Evolutionary conservation across 345 rosid genomes (phyloP).

Genomic region (Laguncularia racemosa): DNA sequence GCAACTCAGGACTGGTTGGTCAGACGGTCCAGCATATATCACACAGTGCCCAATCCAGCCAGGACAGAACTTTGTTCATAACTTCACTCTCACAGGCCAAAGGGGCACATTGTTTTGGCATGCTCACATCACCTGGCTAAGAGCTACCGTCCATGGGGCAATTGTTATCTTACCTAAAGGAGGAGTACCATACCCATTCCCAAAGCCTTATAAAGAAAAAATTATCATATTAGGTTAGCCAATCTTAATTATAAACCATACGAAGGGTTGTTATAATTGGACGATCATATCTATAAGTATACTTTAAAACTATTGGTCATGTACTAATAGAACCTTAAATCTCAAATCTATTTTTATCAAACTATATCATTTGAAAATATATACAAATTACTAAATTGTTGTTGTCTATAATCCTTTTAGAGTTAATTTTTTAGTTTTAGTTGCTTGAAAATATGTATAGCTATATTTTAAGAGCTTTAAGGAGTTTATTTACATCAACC

Average conservation of each 20-base stretch:
- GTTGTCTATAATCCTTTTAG: too few species aligned
- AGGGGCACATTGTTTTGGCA: slow-evolving; percentile 79
- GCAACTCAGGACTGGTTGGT: slow-evolving; percentile 64
- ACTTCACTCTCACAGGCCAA: slow-evolving; percentile 63
- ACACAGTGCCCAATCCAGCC: slow-evolving; percentile 69
- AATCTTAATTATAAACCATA: not conserved
- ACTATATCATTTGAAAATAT: too few species aligned
- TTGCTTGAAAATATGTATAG: too few species aligned
- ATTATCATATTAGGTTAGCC: slow-evolving; percentile 46
- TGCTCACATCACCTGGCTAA: slow-evolving; percentile 73
- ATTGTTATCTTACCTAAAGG: slow-evolving; percentile 59
- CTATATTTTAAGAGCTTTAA: too few species aligned
- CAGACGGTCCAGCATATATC: slow-evolving; percentile 67
- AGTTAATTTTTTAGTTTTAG: too few species aligned
- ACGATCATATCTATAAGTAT: too few species aligned
- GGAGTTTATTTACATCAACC: too few species aligned
- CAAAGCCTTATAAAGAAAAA: slow-evolving; percentile 51
- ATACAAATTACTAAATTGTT: too few species aligned
- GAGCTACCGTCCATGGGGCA: slow-evolving; percentile 64
- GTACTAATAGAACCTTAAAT: too few species aligned
- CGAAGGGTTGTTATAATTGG: too few species aligned
- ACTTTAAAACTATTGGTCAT: too few species aligned
- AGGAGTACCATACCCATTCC: slow-evolving; percentile 55
- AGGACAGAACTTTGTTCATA: slow-evolving; percentile 46
- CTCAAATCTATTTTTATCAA: too few species aligned